Base-by-base conservation (phyloP, 2,329 filamentous ascomycete species). In the Chrysoporthe cubensis region DNA sequence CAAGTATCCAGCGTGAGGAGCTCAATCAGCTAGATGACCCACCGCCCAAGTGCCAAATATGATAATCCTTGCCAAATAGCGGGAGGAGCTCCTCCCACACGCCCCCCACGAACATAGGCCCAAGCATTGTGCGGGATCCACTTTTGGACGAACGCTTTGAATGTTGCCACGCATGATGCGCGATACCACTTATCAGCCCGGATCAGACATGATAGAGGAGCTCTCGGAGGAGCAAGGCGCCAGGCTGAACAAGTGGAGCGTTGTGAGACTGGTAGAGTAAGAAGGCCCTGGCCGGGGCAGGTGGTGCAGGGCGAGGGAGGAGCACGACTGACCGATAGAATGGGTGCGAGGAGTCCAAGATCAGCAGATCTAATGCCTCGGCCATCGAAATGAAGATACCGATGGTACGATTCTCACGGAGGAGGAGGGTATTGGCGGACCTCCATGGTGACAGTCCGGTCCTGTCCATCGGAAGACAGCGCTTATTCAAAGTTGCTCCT, bases 71-170 rank as follows among this genome's bases (percentile, higher is more conserved):
- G 52, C 37, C 34, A 42, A 21, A 7, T 5, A 8, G 48, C 9
- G 11, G 61, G 61, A 63, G 61, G 61, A 63, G 61, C 61, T 63
- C 61, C 61, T 54, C 61, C 61, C 32, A 54, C 7, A 34, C 61
- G 46, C 34, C 21, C 8, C 32, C 44, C n/a, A 48, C 44, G 44
- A n/a, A 21, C n/a, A 48, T 48, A 48, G 44, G 16, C n/a, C n/a
- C 6, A n/a, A 6, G 11, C 21, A 16, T 26, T 14, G 13, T 54
- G 21, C 52, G 1, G 52, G 11, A 56, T 8, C 11, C 13, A 16
- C 52, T 16, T 5, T 56, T 14, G 26, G 14, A 34, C 52, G 26
- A 34, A 32, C 11, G 52, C 11, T 32, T 32, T 14, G 4, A 56
- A 16, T 16, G 5, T 26, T 18, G 13, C 52, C 52, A 34, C 13